These are phyloP conservation scores for Fusarium irregulare DNA, from an alignment of 2,329 filamentous ascomycete genomes.

Conservation along the genomic window DNA sequence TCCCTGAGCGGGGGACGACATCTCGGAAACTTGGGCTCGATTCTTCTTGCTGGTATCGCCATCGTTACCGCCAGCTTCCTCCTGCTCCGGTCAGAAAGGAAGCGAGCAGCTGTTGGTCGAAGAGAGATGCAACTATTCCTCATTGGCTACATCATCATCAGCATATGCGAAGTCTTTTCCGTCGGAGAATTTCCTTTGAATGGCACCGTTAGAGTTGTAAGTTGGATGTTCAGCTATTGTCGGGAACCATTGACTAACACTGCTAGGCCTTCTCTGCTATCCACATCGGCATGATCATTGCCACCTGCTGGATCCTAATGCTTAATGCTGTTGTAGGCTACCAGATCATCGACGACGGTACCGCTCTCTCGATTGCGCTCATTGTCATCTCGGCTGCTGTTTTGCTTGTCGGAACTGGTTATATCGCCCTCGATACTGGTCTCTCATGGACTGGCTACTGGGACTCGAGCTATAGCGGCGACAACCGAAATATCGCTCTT, in stretches of 20 bases:
- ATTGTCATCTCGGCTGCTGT: slow-evolving; percentile 75
- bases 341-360: slow-evolving; percentile 94
- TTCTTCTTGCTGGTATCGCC: slow-evolving; percentile 82
- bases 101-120: slow-evolving; percentile 92
- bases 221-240: slow-evolving; percentile 48
- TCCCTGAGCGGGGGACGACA: slow-evolving; percentile 71
- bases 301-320: slow-evolving; percentile 90
- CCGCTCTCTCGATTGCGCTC: slow-evolving; percentile 81
- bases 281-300: slow-evolving; percentile 89
- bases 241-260: slow-evolving; percentile 34
- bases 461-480: slow-evolving; percentile 70
- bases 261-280: slow-evolving; percentile 84
- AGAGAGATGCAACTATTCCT: slow-evolving; percentile 98
- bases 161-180: slow-evolving; percentile 96
- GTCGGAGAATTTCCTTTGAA: slow-evolving; percentile 87
- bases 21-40: slow-evolving; percentile 92
- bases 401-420: slow-evolving; percentile 90
- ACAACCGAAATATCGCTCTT: slow-evolving; percentile 83
- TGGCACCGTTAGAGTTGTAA: slow-evolving; percentile 75
- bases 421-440: slow-evolving; percentile 94
- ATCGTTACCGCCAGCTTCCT: slow-evolving; percentile 76
- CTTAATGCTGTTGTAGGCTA: slow-evolving; percentile 93
- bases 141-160: slow-evolving; percentile 83
- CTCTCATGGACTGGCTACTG: slow-evolving; percentile 87
- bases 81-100: slow-evolving; percentile 83